Percentiles rank a stretch among this genome's conserved stretches.
These are phyloP conservation scores for Silene latifolia DNA, from an alignment of 148 eudicot genomes.

Conservation along the genomic window DNA sequence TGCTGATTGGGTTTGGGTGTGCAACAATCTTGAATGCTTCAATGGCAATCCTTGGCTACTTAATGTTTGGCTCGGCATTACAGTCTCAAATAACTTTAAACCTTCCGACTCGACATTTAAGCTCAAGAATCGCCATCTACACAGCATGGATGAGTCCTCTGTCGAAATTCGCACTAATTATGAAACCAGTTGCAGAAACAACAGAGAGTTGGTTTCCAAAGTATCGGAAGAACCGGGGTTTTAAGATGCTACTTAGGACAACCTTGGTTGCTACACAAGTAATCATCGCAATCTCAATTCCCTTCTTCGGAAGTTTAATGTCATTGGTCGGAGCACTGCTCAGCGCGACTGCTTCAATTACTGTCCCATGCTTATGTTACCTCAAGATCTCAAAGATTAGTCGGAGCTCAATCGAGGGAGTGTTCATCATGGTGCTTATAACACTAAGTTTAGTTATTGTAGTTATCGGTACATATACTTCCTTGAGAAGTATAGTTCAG, in stretches of 20 bases:
- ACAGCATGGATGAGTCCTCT: conserved; percentile 46
- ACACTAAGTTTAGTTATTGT: conserved; percentile 33
- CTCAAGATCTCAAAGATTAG: conserved; percentile 40
- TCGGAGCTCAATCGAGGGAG: conserved; percentile 29
- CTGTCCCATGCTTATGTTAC: conserved; percentile 66
- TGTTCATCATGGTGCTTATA: conserved; percentile 35
- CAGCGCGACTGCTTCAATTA: conserved; percentile 42
- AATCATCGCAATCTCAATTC: conserved; percentile 48
- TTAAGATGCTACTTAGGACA: conserved; percentile 43
- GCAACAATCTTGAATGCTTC: conserved; percentile 40
- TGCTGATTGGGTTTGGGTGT: conserved; percentile 35
- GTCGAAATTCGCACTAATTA: conserved; percentile 45
- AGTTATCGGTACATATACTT: conserved; percentile 46
- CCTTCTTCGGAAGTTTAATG: conserved; percentile 72
- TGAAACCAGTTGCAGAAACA: conserved; percentile 44
- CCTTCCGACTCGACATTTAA: conserved; percentile 39
- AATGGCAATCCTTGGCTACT: conserved; percentile 51
- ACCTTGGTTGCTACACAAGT: conserved; percentile 47
- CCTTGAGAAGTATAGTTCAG: conserved; percentile 36
- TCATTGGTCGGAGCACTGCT: conserved; percentile 57
- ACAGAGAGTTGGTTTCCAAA: conserved; percentile 36
- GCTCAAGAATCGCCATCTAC: conserved; percentile 55
- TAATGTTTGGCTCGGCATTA: conserved; percentile 45
- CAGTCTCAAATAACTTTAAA: conserved; percentile 51
- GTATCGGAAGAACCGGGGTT: conserved; percentile 16